phyloP scores from a whole-genome alignment of 2,329 filamentous ascomycete genomes.

The Diaporthe velutina region DNA sequence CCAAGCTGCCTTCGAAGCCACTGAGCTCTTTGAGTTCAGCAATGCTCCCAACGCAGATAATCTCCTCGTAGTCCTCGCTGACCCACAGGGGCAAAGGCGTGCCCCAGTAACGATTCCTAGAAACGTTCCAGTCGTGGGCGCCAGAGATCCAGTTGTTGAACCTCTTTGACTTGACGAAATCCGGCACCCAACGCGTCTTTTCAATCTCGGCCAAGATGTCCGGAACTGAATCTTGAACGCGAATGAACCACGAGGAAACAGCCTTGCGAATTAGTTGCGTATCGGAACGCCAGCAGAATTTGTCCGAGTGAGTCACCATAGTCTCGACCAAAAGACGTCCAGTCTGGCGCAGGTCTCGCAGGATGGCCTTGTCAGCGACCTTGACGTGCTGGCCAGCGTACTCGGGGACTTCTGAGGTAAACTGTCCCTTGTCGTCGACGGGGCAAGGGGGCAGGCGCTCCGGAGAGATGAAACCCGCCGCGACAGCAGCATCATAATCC shows the following conservation, averaged over 20 bases:
- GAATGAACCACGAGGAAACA: slow-evolving; percentile 94
- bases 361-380: slow-evolving; percentile 90
- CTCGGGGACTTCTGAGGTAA: slow-evolving; percentile 81
- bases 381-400: slow-evolving; percentile 92
- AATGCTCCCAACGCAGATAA: slow-evolving; percentile 87
- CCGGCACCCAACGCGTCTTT: slow-evolving; percentile 90
- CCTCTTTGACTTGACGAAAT: slow-evolving; percentile 88
- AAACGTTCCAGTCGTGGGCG: slow-evolving; percentile 94
- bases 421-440: slow-evolving; percentile 78
- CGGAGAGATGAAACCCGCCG: slow-evolving; percentile 74
- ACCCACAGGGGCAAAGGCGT: slow-evolving; percentile 93
- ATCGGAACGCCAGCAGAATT: slow-evolving; percentile 94
- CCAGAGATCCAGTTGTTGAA: slow-evolving; percentile 93
- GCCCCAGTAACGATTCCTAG: slow-evolving; percentile 93
- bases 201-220: slow-evolving; percentile 90
- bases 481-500: slow-evolving; percentile 77
- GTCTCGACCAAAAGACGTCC: slow-evolving; percentile 86
- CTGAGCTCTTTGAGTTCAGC: slow-evolving; percentile 86
- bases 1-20: slow-evolving; percentile 84
- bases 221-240: slow-evolving; percentile 84
- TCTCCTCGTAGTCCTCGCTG: slow-evolving; percentile 88
- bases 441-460: slow-evolving; percentile 77
- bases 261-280: slow-evolving; percentile 93
- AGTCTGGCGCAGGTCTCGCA: slow-evolving; percentile 85
- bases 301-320: slow-evolving; percentile 90